Conservation (phyloP, 2,329 filamentous ascomycete species). For the Aspergillus flavus region DNA sequence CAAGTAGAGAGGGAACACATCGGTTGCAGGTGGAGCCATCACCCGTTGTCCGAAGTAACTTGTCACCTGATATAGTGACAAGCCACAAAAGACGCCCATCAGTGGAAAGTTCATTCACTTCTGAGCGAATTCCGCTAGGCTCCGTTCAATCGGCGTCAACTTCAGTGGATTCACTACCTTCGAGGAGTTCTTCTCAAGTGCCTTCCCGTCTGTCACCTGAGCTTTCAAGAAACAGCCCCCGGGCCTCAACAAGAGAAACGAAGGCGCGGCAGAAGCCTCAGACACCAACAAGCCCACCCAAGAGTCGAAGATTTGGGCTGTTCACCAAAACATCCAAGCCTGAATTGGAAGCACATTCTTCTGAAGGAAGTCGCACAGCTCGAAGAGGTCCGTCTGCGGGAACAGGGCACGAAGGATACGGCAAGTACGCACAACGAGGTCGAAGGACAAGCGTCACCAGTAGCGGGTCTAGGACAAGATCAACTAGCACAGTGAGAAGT, state of each 20-base stretch:
- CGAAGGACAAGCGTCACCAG: constrained; percentile 47
- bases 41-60: constrained; percentile 60
- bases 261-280: constrained; percentile 24
- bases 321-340: constrained; percentile 75
- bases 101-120: constrained; percentile 44
- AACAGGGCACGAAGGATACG: constrained; percentile 80
- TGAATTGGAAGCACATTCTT: constrained; percentile 49
- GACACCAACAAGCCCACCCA: constrained; percentile 31
- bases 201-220: constrained; percentile 38
- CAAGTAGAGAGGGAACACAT: constrained; percentile 69
- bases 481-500: constrained; percentile 44
- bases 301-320: constrained; percentile 71
- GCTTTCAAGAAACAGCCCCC: constrained; percentile 32
- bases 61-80: constrained; percentile 50
- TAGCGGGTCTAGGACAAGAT: constrained; percentile 43
- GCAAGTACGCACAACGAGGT: constrained; percentile 50
- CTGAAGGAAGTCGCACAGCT: constrained; percentile 55
- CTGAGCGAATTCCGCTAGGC: constrained; percentile 31
- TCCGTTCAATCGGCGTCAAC: constrained; percentile 36
- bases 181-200: constrained; percentile 34
- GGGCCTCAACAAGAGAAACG: constrained; percentile 40
- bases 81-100: constrained; percentile 56
- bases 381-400: constrained; percentile 84
- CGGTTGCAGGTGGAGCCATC: constrained; percentile 59
- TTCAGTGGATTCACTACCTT: constrained; percentile 43